Base-by-base conservation (phyloP, 2,329 filamentous ascomycete species). In the Penicillium sp. region DNA sequence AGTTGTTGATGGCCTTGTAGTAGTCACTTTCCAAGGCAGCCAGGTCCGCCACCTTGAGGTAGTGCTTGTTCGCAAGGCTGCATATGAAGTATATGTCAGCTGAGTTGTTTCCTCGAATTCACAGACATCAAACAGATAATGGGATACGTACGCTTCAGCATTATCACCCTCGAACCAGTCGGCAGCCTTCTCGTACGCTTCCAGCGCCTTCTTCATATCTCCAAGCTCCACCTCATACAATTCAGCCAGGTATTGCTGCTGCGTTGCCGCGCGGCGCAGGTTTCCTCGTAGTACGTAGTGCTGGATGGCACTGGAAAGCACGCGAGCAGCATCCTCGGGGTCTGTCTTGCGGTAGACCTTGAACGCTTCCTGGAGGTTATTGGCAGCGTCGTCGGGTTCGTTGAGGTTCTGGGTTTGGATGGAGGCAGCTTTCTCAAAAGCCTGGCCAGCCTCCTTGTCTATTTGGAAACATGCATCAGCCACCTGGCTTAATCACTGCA, bases 221-320 rank as follows among this genome's bases (percentile, higher is more conserved):
- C 86, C 86, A 18, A 96, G 74, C 66, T 96, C 90, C 37, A 85
- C 80, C 79, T 97, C 92, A 68, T 89, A 93, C 26, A 96, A 78
- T 71, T 97, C 92, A 18, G 87, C 94, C 58, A 96, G 79, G 61
- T 89, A 89, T 76, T 97, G 90, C 79, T 96, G 90, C 74, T 96
- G 89, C 24, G 89, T 89, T 11, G 94, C 94, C 14, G 94, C 93
- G 55, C 93, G 85, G 64, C 92, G 84, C 77, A 96, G 92, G 76
- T 96, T 96, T 60, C 92, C 92, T 76, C 92, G 92, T 65, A 85
- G 78, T 66, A 90, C 93, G 76, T 96, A 97, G 73, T 94, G 89
- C 56, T 86, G 81, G 71, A 97, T 91, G 39, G 92, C 89, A 62
- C 86, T 79, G 62, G 91, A 85, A 54, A 97, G 79, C 69, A 90